Percentiles rank a stretch among this genome's conserved stretches.
Evolutionary conservation across 1,139 yeast species (phyloP).

Genomic region (Petasospora rhodanensis): DNA sequence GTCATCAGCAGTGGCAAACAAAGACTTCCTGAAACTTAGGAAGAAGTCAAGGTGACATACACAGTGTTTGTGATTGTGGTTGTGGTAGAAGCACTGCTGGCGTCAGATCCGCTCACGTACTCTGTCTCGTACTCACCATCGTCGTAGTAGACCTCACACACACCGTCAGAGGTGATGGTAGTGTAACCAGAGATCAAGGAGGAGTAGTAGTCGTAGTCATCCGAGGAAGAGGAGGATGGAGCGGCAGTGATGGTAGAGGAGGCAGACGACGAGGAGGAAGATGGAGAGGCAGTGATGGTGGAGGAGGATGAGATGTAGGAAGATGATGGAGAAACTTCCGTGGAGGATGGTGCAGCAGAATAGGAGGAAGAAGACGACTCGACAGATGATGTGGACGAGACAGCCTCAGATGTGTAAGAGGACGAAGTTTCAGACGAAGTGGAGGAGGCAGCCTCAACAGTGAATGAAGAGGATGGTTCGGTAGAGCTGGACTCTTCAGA

Average conservation of each 20-base stretch:
- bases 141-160: conserved; percentile 25
- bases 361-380: conserved; percentile 3
- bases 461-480: neutral
- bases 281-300: conserved; percentile 11
- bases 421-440: conserved; percentile 1
- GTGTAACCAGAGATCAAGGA: conserved; percentile 14
- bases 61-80: conserved; percentile 25
- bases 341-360: conserved; percentile 2
- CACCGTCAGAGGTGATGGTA: conserved; percentile 25
- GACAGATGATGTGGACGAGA: conserved; percentile 3
- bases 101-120: conserved; percentile 38
- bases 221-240: conserved; percentile 19
- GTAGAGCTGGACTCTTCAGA: neutral
- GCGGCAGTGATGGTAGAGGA: conserved; percentile 27
- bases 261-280: conserved; percentile 19
- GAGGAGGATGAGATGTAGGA: conserved; percentile 14
- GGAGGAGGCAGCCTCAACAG: conserved; percentile 4
- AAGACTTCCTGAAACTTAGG: conserved; percentile 5
- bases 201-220: conserved; percentile 9
- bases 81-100: conserved; percentile 25
- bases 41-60: conserved; percentile 24
- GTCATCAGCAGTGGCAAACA: conserved; percentile 6
- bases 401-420: conserved; percentile 1
- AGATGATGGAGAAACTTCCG: neutral
- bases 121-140: conserved; percentile 25